Base-by-base conservation (phyloP, 2,329 filamentous ascomycete genomes). In the Clonostachys rhizophaga region DNA sequence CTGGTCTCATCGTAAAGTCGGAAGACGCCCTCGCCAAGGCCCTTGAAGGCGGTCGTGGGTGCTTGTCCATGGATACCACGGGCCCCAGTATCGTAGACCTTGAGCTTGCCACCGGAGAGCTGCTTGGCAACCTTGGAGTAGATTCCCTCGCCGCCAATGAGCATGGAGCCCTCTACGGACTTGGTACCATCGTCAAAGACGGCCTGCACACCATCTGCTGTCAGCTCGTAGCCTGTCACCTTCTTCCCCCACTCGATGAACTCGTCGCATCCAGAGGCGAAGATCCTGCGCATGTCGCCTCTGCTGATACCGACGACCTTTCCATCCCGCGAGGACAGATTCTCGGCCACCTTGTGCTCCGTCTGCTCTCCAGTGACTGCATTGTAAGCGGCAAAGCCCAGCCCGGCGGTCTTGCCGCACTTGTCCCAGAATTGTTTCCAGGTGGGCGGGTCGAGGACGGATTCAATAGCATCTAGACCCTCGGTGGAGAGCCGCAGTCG, bases 41-140 rank as follows among this genome's bases (percentile, higher is more conserved):
- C 71, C 50, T 76, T 78, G 67, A 85, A 86, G 0, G 82, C 81
- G 1, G 75, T 71, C 0, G 74, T 80, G 0, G 81, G 79, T 8
- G 83, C 80, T 57, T 85, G 80, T 1, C 83, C 83, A 53, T 86
- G 83, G 20, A 86, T 84, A 2, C 81, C 81, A 43, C 82, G 63
- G 0, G 81, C 77, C 4, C 82, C 81, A 0, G 80, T 79, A 53
- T 86, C 83, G 56, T 76, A 86, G 5, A 81, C 75, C 58, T 83
- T 84, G 42, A 85, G 58, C 43, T 64, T 73, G 2, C 79, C 81
- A 5, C 66, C 65, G 0, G 78, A 81, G 5, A 85, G 64, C 61
- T 86, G 81, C 54, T 71, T 75, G 0, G 81, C 79, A 12, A 86
- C 70, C 44, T 70, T 69, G 9, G 81, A 84, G 55, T 79, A 76